Conservation (phyloP, 495 filamentous ascomycete genomes). For the Penicillium subrubescens region DNA sequence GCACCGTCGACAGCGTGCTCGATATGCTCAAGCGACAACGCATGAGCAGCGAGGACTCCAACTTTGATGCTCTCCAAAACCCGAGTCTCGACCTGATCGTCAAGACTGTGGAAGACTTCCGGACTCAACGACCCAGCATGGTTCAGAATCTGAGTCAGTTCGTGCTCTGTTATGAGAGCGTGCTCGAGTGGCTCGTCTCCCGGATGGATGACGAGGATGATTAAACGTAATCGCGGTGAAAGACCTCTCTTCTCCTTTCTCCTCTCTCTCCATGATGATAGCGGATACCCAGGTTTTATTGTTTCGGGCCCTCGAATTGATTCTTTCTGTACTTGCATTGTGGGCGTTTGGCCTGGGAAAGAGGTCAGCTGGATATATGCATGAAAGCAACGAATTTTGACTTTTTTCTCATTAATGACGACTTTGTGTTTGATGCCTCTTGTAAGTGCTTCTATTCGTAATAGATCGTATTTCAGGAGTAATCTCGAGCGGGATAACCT, state of each 20-base stretch:
- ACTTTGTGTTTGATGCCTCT: background rate
- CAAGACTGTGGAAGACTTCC: slow-evolving; percentile 85
- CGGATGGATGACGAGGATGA: slow-evolving; percentile 38
- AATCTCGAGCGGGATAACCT: too few species aligned
- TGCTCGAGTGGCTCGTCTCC: slow-evolving; percentile 80
- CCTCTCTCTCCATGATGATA: background rate
- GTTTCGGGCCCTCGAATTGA: background rate
- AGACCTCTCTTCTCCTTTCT: slow-evolving; percentile 9
- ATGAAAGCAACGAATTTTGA: slow-evolving; percentile 3
- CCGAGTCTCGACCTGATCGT: slow-evolving; percentile 75
- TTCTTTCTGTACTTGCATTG: background rate
- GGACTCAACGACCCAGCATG: slow-evolving; percentile 89
- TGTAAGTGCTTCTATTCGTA: background rate
- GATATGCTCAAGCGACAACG: slow-evolving; percentile 88
- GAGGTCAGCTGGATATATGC: background rate
- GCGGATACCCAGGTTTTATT: background rate
- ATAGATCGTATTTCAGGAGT: too few species aligned
- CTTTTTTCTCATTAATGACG: background rate
- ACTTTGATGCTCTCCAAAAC: slow-evolving; percentile 33
- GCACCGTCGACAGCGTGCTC: slow-evolving; percentile 91
- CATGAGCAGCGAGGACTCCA: slow-evolving; percentile 18
- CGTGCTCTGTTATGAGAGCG: slow-evolving; percentile 94
- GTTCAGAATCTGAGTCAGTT: slow-evolving; percentile 94
- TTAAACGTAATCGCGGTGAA: slow-evolving; percentile 9
- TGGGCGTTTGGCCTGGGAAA: background rate